A percentile compares a stretch with the other conserved stretches of the same genome.
Conservation (phyloP, 306 rosid species). For the Abrus pulchellus region DNA sequence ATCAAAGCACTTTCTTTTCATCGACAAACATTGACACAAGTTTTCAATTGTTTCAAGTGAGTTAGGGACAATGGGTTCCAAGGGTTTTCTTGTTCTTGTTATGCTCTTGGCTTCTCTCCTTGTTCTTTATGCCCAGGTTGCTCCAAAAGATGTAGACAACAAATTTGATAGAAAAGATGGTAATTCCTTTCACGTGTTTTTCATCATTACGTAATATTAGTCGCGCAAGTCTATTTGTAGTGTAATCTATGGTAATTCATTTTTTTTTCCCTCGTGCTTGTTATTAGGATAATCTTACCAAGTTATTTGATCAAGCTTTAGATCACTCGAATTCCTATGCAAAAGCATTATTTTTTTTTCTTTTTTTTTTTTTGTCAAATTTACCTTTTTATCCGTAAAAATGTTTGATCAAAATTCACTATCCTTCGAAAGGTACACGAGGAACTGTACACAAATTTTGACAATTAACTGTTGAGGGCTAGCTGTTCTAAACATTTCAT, state of each 20-base stretch:
- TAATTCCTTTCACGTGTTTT: not conserved
- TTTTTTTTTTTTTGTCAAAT: too few species aligned
- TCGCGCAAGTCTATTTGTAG: too few species aligned
- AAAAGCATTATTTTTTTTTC: too few species aligned
- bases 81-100: conserved; percentile 18
- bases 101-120: not conserved
- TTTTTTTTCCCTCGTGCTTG: too few species aligned
- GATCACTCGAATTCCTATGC: too few species aligned
- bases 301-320: too few species aligned
- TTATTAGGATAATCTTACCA: too few species aligned
- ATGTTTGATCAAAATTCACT: too few species aligned
- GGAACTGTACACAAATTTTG: not conserved
- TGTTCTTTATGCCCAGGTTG: not conserved
- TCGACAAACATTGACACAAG: not conserved
- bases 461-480: not conserved
- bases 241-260: too few species aligned
- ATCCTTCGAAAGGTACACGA: too few species aligned
- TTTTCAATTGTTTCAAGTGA: not conserved
- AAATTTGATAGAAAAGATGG: conserved; percentile 6
- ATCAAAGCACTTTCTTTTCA: not conserved
- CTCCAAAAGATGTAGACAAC: not conserved
- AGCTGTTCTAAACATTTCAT: too few species aligned
- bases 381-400: too few species aligned
- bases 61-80: conserved; percentile 10
- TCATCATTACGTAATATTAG: not conserved